Evolutionary conservation across 768 basidiomycete genomes (phyloP).

Genomic region (Phylloporus sp.): DNA sequence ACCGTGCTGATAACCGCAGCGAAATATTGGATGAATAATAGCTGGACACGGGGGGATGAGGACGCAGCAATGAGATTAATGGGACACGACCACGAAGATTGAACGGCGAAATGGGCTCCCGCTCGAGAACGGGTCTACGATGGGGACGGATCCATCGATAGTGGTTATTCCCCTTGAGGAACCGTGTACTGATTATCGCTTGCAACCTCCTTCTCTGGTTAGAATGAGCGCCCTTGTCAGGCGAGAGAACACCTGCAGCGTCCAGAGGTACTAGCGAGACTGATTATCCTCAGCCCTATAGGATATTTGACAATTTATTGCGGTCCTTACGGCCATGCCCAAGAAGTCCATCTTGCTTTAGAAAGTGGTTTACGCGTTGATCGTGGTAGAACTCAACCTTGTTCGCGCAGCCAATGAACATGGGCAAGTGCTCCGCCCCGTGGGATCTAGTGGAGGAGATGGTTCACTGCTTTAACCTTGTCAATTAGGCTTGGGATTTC

Average conservation of each 20-base stretch:
- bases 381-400: conserved; percentile 2
- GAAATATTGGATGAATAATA: conserved; percentile 2
- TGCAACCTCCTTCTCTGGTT: neutral
- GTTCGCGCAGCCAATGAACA: neutral
- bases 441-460: conserved; percentile 12
- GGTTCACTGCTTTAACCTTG: neutral
- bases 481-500: conserved; percentile 3
- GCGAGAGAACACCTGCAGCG: neutral
- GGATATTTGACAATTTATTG: too few species aligned
- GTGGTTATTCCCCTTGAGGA: conserved; percentile 11
- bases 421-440: conserved; percentile 11
- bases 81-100: conserved; percentile 8
- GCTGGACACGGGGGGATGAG: neutral
- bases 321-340: neutral
- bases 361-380: neutral
- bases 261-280: too few species aligned
- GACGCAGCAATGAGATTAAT: neutral
- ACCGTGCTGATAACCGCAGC: neutral
- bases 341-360: neutral
- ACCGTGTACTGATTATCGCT: conserved; percentile 11
- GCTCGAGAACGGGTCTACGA: conserved; percentile 11
- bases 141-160: conserved; percentile 21
- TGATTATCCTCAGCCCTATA: too few species aligned
- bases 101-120: conserved; percentile 9
- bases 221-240: conserved; percentile 2